Conservation (phyloP, 148 eudicot species). For the Amaranthus hypochondriacus region DNA sequence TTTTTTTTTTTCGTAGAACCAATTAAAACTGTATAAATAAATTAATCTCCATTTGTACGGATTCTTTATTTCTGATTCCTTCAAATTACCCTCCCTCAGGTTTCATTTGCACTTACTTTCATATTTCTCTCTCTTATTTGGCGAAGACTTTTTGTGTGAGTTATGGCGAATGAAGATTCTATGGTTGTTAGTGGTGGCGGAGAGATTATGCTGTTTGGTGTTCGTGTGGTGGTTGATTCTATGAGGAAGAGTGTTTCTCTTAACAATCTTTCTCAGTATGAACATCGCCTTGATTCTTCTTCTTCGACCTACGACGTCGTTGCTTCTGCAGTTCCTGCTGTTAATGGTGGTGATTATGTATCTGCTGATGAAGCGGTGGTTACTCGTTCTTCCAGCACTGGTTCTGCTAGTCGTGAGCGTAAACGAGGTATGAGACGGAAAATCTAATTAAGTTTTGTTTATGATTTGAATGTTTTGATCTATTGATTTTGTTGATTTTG, state of each 20-base stretch:
- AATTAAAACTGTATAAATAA: too few relatives aligned
- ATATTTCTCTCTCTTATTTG: not conserved
- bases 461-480: constrained; percentile 8
- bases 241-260: constrained; percentile 83
- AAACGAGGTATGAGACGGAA: constrained; percentile 52
- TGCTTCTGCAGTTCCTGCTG: not conserved
- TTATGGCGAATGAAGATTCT: constrained; percentile 16
- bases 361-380: constrained; percentile 63
- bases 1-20: too few relatives aligned
- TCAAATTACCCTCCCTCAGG: not conserved
- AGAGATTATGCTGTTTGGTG: constrained; percentile 71
- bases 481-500: not conserved
- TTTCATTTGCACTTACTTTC: constrained; percentile 1
- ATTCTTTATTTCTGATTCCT: constrained; percentile 12
- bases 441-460: not conserved
- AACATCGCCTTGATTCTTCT: constrained; percentile 27
- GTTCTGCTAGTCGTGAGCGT: constrained; percentile 42
- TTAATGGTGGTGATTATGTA: constrained; percentile 40
- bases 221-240: constrained; percentile 59
- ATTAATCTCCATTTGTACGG: constrained; percentile 26
- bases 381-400: constrained; percentile 11
- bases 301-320: constrained; percentile 15
- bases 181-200: constrained; percentile 14
- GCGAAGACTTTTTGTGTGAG: constrained; percentile 1
- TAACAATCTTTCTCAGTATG: constrained; percentile 65